Percentiles rank a stretch among this genome's conserved stretches.
Evolutionary conservation across 768 basidiomycete species (phyloP).

Genomic region (Boletus insuetus): DNA sequence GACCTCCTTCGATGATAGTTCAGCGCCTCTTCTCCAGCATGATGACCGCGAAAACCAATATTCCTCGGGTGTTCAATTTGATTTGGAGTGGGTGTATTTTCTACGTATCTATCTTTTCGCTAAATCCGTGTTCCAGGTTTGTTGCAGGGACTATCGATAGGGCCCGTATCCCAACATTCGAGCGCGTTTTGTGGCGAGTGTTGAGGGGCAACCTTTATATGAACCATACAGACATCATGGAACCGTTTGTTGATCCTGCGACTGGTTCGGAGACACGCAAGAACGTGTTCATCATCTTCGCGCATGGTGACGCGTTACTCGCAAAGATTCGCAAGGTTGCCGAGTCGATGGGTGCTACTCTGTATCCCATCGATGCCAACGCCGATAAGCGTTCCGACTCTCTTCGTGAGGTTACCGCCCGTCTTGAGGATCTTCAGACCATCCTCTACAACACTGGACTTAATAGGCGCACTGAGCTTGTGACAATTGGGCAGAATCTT

Average conservation of each 20-base stretch:
- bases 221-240: constrained; percentile 95
- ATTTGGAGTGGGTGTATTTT: constrained; percentile 69
- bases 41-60: constrained; percentile 79
- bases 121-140: constrained; percentile 52
- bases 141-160: constrained; percentile 97
- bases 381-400: constrained; percentile 89
- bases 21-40: constrained; percentile 86
- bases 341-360: constrained; percentile 97
- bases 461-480: constrained; percentile 78
- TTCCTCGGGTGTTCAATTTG: constrained; percentile 60
- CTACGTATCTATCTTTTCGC: not conserved
- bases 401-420: constrained; percentile 80
- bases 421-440: constrained; percentile 88
- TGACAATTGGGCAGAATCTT: constrained; percentile 80
- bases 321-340: constrained; percentile 97
- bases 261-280: constrained; percentile 86
- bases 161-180: constrained; percentile 86
- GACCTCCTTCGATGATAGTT: constrained; percentile 87
- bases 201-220: constrained; percentile 97
- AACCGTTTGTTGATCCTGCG: constrained; percentile 86
- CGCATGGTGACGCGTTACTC: constrained; percentile 88
- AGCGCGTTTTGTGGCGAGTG: constrained; percentile 97
- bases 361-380: constrained; percentile 95
- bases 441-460: constrained; percentile 87
- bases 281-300: constrained; percentile 99